Conservation (phyloP, 306 rosid species). For the Abrus pulchellus region DNA sequence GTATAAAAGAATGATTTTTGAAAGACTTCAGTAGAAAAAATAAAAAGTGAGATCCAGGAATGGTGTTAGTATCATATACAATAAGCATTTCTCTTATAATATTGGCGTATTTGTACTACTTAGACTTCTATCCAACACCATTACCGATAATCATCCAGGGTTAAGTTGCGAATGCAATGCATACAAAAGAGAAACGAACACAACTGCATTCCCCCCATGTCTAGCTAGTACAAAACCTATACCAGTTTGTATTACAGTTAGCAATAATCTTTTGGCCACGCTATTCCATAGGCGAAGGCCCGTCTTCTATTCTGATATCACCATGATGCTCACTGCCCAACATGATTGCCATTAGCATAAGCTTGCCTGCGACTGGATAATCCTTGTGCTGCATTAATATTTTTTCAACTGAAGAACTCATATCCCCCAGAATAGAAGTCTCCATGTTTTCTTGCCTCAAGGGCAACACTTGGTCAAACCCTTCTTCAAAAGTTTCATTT, state of each 20-base stretch:
- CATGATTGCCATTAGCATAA: constrained; percentile 91
- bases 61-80: constrained; percentile 6
- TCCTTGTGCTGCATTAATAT: constrained; percentile 91
- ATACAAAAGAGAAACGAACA: constrained; percentile 28
- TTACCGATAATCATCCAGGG: constrained; percentile 28
- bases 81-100: constrained; percentile 23
- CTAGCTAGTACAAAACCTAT: constrained; percentile 32
- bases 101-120: constrained; percentile 24
- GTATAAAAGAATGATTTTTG: no score
- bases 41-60: not conserved
- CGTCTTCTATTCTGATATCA: constrained; percentile 58
- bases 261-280: constrained; percentile 15
- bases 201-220: constrained; percentile 21
- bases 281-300: constrained; percentile 73
- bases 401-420: constrained; percentile 71
- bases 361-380: constrained; percentile 87
- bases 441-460: constrained; percentile 74
- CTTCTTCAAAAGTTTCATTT: constrained; percentile 80
- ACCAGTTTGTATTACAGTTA: constrained; percentile 17
- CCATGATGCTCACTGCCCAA: constrained; percentile 67
- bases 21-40: no score
- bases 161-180: constrained; percentile 22
- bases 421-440: constrained; percentile 53
- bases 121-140: constrained; percentile 10
- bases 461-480: constrained; percentile 75